A percentile compares a stretch with the other conserved stretches of the same genome.
Evolutionary conservation across 495 filamentous ascomycete genomes (phyloP).

Genomic region (Hyaloscypha hepaticicola): DNA sequence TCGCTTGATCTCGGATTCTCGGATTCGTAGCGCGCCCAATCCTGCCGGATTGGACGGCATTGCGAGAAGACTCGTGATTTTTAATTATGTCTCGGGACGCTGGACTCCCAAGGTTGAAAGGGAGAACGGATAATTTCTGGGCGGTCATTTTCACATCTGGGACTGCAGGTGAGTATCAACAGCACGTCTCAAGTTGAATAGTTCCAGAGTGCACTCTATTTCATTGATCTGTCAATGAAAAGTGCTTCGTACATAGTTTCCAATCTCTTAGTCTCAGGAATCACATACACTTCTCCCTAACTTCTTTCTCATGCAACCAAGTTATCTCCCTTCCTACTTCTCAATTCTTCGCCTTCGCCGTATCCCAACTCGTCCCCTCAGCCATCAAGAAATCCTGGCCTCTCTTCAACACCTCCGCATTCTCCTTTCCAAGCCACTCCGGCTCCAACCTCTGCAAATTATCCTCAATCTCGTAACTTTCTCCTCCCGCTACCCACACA

Average conservation of each 20-base stretch:
- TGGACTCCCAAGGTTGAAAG: background rate
- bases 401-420: conserved; percentile 31
- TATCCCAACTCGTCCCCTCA: conserved; percentile 33
- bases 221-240: no score
- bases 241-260: no score
- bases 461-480: conserved; percentile 41
- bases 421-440: conserved; percentile 37
- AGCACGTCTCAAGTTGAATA: no score
- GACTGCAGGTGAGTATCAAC: background rate
- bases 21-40: no score
- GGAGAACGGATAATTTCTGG: background rate
- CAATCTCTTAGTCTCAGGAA: no score
- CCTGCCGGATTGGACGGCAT: no score
- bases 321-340: background rate
- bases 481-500: conserved; percentile 36
- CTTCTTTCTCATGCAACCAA: conserved; percentile 39
- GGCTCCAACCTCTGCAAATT: conserved; percentile 36
- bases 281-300: no score
- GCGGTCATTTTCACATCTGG: no score
- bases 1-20: conserved; percentile 38
- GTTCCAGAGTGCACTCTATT: no score
- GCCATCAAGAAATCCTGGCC: conserved; percentile 37
- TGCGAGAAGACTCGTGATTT: background rate
- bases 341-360: background rate
- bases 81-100: background rate